These are phyloP conservation scores for Tephrocybe sp. DNA, from an alignment of 768 basidiomycete genomes.

Conservation along the genomic window DNA sequence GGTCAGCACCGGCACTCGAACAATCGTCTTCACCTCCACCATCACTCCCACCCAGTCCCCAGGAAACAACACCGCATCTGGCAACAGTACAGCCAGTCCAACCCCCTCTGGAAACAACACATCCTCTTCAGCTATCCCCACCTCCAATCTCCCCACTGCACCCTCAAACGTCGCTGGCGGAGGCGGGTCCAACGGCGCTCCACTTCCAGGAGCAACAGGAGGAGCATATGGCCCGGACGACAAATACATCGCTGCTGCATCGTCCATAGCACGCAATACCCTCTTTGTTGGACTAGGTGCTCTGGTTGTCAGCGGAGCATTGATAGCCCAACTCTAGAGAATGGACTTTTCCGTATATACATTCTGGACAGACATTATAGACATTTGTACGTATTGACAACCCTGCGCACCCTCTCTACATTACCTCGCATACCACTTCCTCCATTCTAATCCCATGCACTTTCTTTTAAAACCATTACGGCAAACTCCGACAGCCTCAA, in stretches of 20 bases:
- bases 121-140: conserved; percentile 37
- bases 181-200: conserved; percentile 52
- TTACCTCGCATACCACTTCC: background rate
- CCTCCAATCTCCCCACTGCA: conserved; percentile 52
- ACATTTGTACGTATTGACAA: conserved; percentile 9
- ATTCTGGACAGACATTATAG: conserved; percentile 14
- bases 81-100: conserved; percentile 23
- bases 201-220: conserved; percentile 52
- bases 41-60: conserved; percentile 17
- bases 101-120: conserved; percentile 24
- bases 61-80: conserved; percentile 11
- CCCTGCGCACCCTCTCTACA: background rate
- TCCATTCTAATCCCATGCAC: background rate
- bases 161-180: conserved; percentile 54
- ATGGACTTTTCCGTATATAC: conserved; percentile 4
- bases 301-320: conserved; percentile 45
- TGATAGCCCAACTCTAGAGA: conserved; percentile 43
- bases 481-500: conserved; percentile 11
- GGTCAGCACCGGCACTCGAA: conserved; percentile 35
- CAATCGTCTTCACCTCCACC: conserved; percentile 48
- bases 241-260: conserved; percentile 58
- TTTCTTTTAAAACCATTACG: background rate
- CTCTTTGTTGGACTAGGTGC: conserved; percentile 43
- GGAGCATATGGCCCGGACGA: conserved; percentile 70
- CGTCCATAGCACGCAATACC: conserved; percentile 42